Base-by-base conservation (phyloP, 192 early-diverging fungal species). In the Podila epicladia region DNA sequence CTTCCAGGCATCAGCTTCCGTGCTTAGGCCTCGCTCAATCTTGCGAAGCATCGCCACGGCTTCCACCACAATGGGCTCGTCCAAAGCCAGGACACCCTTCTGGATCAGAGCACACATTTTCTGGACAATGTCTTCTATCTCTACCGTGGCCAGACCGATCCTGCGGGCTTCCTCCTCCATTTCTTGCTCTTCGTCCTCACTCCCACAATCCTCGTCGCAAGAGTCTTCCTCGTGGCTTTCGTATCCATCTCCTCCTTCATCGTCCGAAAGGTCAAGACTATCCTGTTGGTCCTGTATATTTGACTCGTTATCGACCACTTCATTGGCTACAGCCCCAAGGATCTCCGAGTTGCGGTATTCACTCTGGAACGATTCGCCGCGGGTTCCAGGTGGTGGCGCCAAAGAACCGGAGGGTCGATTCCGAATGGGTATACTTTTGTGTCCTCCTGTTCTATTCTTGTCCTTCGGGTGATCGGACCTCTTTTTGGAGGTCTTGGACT, bases 81-180 rank as follows among this genome's bases (percentile, higher is more conserved):
- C 70, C 31, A 80, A 33, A 9, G 64, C 77, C 35, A 80, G 41
- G 19, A 73, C 77, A 2, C 77, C 71, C 33, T 73, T 80, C 41
- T 80, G 77, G 26, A 73, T 73, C 71, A 80, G 72, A 5, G 35
- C 48, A 37, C 77, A 80, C n/a, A 80, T 35, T 45, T 80, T 80
- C 32, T 80, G 77, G 9, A 80, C 58, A 50, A 80, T 72, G 20
- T 73, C 77, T n/a, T 80, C 77, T 24, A 80, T 73, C 62, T 80
- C 77, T 6, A 5, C 24, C 0, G 77, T 80, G 5, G 77, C 77
- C 13, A 73, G 64, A 7, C 77, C 77, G 9, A 80, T 65, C 58
- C 77, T 63, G 28, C 77, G 37, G 3, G 61, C 71, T 29, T 80
- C 67, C 37, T 80, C 77, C 4, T 80, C 77, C 67, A 67, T 69